Percentiles rank a stretch among this genome's conserved stretches.
Evolutionary conservation across 768 basidiomycete genomes (phyloP).

Genomic region (Tylopilus vinaceipallidus): DNA sequence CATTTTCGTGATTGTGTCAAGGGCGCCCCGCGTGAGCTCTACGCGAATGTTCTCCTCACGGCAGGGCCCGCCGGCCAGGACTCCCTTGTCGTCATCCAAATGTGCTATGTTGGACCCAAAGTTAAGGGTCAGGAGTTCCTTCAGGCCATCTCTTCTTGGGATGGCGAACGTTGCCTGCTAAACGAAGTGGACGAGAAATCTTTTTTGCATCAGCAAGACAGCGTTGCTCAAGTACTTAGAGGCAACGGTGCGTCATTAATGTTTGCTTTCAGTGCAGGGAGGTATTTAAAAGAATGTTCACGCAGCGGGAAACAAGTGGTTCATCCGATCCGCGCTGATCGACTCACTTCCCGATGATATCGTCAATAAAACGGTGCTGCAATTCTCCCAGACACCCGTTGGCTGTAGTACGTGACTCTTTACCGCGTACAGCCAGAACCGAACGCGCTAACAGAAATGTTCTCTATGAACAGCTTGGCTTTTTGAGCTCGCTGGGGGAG

Average conservation of each 20-base stretch:
- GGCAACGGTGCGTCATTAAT: constrained; percentile 59
- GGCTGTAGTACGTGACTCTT: constrained; percentile 75
- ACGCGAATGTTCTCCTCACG: constrained; percentile 87
- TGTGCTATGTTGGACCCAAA: constrained; percentile 82
- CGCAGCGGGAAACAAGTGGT: constrained; percentile 83
- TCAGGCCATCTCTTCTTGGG: constrained; percentile 85
- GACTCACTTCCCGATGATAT: constrained; percentile 84
- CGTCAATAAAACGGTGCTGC: constrained; percentile 76
- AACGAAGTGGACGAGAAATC: constrained; percentile 91
- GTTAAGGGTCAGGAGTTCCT: constrained; percentile 75
- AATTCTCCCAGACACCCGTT: constrained; percentile 81
- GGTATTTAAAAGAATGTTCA: background rate
- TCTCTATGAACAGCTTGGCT: constrained; percentile 67
- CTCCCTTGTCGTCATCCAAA: constrained; percentile 86
- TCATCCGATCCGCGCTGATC: constrained; percentile 83
- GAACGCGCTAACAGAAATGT: background rate
- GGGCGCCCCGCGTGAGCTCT: constrained; percentile 80
- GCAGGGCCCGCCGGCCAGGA: constrained; percentile 84
- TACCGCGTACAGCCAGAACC: background rate
- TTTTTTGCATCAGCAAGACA: constrained; percentile 88
- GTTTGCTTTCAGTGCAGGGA: background rate
- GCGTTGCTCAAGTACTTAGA: constrained; percentile 84
- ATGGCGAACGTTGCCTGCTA: constrained; percentile 79
- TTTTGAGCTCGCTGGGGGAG: constrained; percentile 87
- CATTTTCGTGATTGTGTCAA: constrained; percentile 95